Base-by-base conservation (phyloP, 2,329 filamentous ascomycete genomes). In the Pseudogymnoascus sp. region DNA sequence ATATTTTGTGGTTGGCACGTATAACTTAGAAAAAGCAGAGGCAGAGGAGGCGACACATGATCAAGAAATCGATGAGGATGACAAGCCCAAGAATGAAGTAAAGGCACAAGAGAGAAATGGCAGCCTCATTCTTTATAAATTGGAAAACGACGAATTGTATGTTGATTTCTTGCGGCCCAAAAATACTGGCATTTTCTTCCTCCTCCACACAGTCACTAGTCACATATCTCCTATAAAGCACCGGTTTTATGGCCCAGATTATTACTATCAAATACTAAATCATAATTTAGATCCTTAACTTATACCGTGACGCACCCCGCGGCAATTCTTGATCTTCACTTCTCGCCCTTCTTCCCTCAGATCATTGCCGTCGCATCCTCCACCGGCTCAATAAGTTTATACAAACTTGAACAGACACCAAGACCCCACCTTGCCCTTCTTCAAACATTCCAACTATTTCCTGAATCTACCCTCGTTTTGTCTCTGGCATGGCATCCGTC, bases 291-390 rank as follows among this genome's bases (percentile, higher is more conserved):
- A 68, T 74, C 74, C 1, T 77, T 82, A 63, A 70, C 88, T 3
- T 84, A 90, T 71, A 87, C 82, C 0, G 66, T 87, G 3, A 70
- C 78, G 4, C 85, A 89, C 21, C 82, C 86, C 3, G 91, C 87
- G 61, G 93, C 91, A 5, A 82, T 97, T 28, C 82, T 97, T 62
- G 93, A 97, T 72, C 78, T 97, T 31, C 90, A 93, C 69, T 97
- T 97, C 74, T 85, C 88, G 65, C 84, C 83, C 1, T 71, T 76
- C 61, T 66, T 70, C 1, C 76, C 75, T 60, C 79, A 81, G 31
- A 76, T 89, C 3, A 81, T 96, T 62, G 91, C 86, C 8, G 85
- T 88, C 2, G 90, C 91, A 7, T 90, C 89, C 1, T 96, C 91
- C 66, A 90, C 88, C 0, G 90, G 88, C 0, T 81, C 82, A 0